phyloP scores from a whole-genome alignment of 1,284 basidiomycete species.

The Cutaneotrichosporon dermatis region DNA sequence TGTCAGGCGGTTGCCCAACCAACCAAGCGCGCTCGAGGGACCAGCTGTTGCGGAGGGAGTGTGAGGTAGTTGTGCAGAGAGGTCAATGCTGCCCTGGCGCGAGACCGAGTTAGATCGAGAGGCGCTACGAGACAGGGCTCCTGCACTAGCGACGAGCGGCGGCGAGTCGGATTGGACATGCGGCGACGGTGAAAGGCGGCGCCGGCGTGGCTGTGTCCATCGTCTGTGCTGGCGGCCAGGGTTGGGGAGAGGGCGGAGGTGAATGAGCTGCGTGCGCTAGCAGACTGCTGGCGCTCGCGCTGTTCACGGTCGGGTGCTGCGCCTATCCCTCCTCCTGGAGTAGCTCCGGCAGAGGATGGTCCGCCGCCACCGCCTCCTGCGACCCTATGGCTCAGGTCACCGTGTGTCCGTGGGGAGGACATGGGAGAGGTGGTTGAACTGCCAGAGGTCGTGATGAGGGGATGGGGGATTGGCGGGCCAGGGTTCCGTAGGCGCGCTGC shows the following conservation, averaged over 20 bases:
- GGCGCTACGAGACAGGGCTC: neutral
- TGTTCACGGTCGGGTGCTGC: too few species aligned
- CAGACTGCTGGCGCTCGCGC: too few species aligned
- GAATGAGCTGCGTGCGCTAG: neutral
- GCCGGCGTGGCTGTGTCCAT: neutral
- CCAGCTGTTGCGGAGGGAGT: neutral
- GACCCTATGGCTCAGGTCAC: neutral
- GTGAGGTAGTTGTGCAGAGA: neutral
- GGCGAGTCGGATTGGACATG: neutral
- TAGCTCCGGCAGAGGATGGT: too few species aligned
- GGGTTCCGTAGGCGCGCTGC: neutral
- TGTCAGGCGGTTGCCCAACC: neutral
- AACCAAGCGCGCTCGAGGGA: neutral
- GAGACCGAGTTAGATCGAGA: neutral
- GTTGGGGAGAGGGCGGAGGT: neutral
- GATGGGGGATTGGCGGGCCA: neutral
- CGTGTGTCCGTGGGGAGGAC: neutral
- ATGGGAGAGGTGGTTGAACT: neutral
- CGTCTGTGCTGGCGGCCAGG: neutral
- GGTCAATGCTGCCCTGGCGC: neutral
- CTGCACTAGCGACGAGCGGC: neutral
- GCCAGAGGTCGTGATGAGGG: neutral
- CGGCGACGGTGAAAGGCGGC: constrained; percentile 1
- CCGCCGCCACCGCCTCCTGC: neutral
- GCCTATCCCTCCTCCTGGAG: too few species aligned